Percentiles rank a stretch among this genome's conserved stretches.
phyloP scores from a whole-genome alignment of 2,329 filamentous ascomycete species.

The Phialophora expanda region DNA sequence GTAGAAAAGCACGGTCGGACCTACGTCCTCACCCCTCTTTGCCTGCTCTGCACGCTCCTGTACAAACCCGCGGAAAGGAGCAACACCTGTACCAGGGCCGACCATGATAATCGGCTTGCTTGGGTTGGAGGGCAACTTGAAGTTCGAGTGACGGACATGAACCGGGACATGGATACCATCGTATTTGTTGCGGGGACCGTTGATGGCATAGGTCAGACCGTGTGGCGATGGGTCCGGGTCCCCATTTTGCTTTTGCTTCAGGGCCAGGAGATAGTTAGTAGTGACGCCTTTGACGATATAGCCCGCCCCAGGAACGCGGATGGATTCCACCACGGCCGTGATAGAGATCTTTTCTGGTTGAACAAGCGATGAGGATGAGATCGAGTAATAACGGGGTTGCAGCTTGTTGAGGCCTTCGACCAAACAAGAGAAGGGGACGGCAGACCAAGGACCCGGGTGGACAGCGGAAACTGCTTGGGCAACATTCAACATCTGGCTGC shows the following conservation, averaged over 20 bases:
- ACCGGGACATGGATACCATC: slow-evolving; percentile 93
- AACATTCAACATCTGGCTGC: slow-evolving; percentile 83
- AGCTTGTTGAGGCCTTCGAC: slow-evolving; percentile 94
- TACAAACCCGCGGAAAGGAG: slow-evolving; percentile 92
- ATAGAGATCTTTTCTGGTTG: slow-evolving; percentile 95
- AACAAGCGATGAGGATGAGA: slow-evolving; percentile 92
- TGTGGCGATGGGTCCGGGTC: slow-evolving; percentile 81
- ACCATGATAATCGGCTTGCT: slow-evolving; percentile 94
- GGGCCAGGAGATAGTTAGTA: slow-evolving; percentile 91
- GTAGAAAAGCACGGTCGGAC: slow-evolving; percentile 89
- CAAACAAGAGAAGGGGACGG: slow-evolving; percentile 89
- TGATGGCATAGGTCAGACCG: slow-evolving; percentile 83
- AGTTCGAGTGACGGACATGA: slow-evolving; percentile 96
- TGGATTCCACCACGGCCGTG: slow-evolving; percentile 89
- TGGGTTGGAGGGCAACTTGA: slow-evolving; percentile 96
- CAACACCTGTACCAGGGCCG: slow-evolving; percentile 93
- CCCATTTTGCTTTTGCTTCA: slow-evolving; percentile 96
- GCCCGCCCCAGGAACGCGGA: slow-evolving; percentile 74
- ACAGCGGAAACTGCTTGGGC: slow-evolving; percentile 79
- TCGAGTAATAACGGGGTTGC: slow-evolving; percentile 98
- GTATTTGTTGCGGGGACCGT: slow-evolving; percentile 93
- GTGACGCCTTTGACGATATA: slow-evolving; percentile 90
- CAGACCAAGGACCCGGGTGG: slow-evolving; percentile 75
- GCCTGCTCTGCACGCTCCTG: slow-evolving; percentile 89
- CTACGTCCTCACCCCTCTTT: slow-evolving; percentile 78